phyloP scores from a whole-genome alignment of 495 filamentous ascomycete genomes.

The Neurospora hispaniola region DNA sequence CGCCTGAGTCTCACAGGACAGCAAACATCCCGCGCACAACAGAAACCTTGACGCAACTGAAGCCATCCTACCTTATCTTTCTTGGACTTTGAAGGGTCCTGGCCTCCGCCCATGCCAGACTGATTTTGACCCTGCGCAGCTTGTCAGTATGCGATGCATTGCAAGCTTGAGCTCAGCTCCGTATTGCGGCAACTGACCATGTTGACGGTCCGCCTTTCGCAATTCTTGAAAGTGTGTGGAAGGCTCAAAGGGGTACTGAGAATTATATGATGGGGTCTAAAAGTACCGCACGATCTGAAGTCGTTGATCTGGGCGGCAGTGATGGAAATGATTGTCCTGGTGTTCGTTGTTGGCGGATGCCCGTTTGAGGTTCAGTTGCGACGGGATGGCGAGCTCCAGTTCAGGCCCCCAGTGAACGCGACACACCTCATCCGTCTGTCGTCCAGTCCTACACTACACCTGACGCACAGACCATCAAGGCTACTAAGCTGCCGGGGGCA shows the following conservation, averaged over 20 bases:
- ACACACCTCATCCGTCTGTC: neutral
- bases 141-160: constrained; percentile 12
- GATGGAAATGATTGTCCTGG: neutral
- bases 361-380: neutral
- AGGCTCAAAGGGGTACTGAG: neutral
- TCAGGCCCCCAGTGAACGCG: neutral
- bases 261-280: neutral
- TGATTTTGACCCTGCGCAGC: constrained; percentile 70
- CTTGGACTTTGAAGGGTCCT: constrained; percentile 62
- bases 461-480: neutral
- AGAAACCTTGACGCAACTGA: constrained; percentile 1
- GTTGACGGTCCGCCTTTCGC: constrained; percentile 1
- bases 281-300: neutral
- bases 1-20: neutral
- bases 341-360: neutral
- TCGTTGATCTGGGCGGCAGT: neutral
- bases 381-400: neutral
- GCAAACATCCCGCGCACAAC: neutral
- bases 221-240: neutral
- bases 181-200: constrained; percentile 16
- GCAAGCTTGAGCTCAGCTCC: neutral
- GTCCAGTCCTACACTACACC: neutral
- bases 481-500: neutral
- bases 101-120: constrained; percentile 70
- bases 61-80: constrained; percentile 76